Percentiles rank a stretch among this genome's conserved stretches.
Conservation (phyloP, 306 rosid genomes). For the Trichosanthes truncata region DNA sequence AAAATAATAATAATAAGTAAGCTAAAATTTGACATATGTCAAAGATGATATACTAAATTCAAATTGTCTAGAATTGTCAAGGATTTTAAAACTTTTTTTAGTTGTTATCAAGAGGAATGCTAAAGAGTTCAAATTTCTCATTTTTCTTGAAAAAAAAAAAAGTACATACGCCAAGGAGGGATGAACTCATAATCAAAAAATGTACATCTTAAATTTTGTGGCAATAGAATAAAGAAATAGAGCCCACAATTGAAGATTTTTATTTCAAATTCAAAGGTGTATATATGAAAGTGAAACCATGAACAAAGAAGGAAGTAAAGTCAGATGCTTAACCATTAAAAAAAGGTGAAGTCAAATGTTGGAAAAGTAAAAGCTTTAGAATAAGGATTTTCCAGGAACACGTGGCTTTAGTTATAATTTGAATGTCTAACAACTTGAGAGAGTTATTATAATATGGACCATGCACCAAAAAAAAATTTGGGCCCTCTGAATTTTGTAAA, state of each 20-base stretch:
- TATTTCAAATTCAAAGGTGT: background rate
- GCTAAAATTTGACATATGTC: too few relatives aligned
- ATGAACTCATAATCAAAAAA: background rate
- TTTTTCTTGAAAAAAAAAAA: too few relatives aligned
- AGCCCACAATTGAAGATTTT: background rate
- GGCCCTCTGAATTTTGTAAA: background rate
- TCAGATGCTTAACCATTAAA: background rate
- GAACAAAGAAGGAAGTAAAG: background rate
- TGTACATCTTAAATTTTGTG: background rate
- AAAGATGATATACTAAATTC: too few relatives aligned
- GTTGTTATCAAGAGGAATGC: too few relatives aligned
- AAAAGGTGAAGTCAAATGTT: slow-evolving; percentile 2
- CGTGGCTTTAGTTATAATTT: background rate
- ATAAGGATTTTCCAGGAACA: background rate
- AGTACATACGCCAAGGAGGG: too few relatives aligned
- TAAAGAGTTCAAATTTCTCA: too few relatives aligned
- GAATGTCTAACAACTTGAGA: background rate
- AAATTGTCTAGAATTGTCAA: too few relatives aligned
- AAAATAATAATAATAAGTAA: too few relatives aligned
- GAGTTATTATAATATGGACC: background rate
- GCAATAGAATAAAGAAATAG: background rate
- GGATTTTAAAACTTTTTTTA: too few relatives aligned
- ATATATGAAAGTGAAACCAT: background rate
- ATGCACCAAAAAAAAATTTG: too few relatives aligned
- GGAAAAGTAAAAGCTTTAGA: background rate